These are phyloP conservation scores for Camellia oleifera DNA, from an alignment of 179 eudicot species.

Conservation along the genomic window DNA sequence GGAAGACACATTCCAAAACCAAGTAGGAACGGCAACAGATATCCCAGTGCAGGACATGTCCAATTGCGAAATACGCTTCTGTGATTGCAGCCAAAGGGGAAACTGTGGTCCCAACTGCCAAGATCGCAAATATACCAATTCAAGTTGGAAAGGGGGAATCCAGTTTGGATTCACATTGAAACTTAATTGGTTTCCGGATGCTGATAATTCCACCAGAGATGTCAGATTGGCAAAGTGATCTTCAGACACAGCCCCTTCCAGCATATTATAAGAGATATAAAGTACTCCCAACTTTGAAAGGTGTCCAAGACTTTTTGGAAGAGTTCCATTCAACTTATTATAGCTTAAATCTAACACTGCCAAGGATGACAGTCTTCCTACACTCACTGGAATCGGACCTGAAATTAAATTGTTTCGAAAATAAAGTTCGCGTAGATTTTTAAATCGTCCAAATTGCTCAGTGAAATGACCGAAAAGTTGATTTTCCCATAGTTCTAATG, in stretches of 20 bases:
- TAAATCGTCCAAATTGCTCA: neutral
- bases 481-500: neutral
- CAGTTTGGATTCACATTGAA: neutral
- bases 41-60: neutral
- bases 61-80: neutral
- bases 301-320: neutral
- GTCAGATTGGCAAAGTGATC: neutral
- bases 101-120: neutral
- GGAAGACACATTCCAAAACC: slow-evolving; percentile 13
- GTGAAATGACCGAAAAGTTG: neutral
- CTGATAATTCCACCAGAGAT: neutral
- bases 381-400: neutral
- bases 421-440: neutral
- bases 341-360: neutral
- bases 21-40: neutral
- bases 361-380: neutral
- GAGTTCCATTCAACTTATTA: neutral
- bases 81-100: slow-evolving; percentile 11
- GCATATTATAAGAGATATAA: neutral
- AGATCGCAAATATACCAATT: neutral
- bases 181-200: neutral
- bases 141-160: neutral
- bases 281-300: neutral
- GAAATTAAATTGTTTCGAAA: neutral
- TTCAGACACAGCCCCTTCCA: neutral